Conservation (phyloP, 495 filamentous ascomycete genomes). For the Aspergillus asperescens region DNA sequence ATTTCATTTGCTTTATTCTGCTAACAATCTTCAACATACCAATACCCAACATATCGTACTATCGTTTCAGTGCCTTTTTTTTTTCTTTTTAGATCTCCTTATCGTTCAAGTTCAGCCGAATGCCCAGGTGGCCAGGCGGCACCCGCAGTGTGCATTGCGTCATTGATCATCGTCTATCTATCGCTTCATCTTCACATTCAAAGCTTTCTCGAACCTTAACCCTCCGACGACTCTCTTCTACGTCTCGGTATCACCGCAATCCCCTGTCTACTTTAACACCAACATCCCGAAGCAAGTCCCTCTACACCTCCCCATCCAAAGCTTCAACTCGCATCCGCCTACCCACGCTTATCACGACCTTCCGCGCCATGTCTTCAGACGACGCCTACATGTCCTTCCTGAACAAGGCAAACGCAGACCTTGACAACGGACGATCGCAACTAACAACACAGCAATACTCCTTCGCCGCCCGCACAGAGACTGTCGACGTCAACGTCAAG, state of each 20-base stretch:
- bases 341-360: conserved; percentile 11
- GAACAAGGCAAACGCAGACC: conserved; percentile 74
- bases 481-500: conserved; percentile 39
- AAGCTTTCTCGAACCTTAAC: background rate
- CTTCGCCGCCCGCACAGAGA: conserved; percentile 43
- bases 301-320: conserved; percentile 12
- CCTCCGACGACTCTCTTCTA: background rate
- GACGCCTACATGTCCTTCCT: conserved; percentile 76
- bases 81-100: no score
- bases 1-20: background rate
- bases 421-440: conserved; percentile 36
- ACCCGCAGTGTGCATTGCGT: conserved; percentile 33
- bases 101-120: background rate
- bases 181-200: conserved; percentile 15
- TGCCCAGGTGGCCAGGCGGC: conserved; percentile 13
- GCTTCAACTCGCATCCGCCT: background rate
- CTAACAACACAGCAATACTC: conserved; percentile 28
- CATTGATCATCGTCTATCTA: conserved; percentile 31
- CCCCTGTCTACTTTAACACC: background rate
- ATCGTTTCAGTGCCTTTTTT: background rate
- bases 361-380: conserved; percentile 63
- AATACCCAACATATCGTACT: background rate
- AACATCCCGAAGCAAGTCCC: background rate
- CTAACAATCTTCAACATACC: background rate
- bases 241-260: background rate